A percentile compares a stretch with the other conserved stretches of the same genome.
These are phyloP conservation scores for Malus sylvestris DNA, from an alignment of 306 rosid genomes.

Conservation along the genomic window DNA sequence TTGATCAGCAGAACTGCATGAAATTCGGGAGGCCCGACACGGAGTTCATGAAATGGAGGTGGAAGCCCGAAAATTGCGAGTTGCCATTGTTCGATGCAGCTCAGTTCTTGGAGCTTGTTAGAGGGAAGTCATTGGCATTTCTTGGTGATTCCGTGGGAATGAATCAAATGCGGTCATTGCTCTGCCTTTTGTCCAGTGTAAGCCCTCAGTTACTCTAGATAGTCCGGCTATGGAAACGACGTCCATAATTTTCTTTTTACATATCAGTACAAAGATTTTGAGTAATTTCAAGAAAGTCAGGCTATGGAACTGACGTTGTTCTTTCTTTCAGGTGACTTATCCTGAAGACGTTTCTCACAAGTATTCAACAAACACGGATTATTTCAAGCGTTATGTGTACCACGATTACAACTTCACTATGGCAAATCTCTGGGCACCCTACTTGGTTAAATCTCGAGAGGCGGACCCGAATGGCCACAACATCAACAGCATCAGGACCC, in stretches of 20 bases:
- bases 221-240: too few relatives aligned
- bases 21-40: constrained; percentile 69
- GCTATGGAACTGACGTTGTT: neutral
- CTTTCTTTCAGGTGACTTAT: constrained; percentile 46
- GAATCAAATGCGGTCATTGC: constrained; percentile 75
- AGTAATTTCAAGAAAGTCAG: neutral
- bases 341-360: constrained; percentile 50
- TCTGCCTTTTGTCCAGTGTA: constrained; percentile 62
- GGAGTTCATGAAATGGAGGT: constrained; percentile 70
- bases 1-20: constrained; percentile 71
- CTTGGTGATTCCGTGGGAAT: constrained; percentile 87
- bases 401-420: constrained; percentile 64
- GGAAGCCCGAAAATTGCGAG: constrained; percentile 85
- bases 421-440: constrained; percentile 74
- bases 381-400: constrained; percentile 47
- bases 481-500: constrained; percentile 41
- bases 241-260: too few relatives aligned
- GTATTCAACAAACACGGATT: constrained; percentile 24
- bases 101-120: constrained; percentile 55
- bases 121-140: constrained; percentile 70
- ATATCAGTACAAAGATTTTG: neutral
- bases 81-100: constrained; percentile 63
- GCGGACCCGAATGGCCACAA: constrained; percentile 39
- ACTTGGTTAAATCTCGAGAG: constrained; percentile 44
- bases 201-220: neutral